A percentile compares a stretch with the other conserved stretches of the same genome.
Conservation (phyloP, 169 alveolate genomes). For the Eimeria brunetti region DNA sequence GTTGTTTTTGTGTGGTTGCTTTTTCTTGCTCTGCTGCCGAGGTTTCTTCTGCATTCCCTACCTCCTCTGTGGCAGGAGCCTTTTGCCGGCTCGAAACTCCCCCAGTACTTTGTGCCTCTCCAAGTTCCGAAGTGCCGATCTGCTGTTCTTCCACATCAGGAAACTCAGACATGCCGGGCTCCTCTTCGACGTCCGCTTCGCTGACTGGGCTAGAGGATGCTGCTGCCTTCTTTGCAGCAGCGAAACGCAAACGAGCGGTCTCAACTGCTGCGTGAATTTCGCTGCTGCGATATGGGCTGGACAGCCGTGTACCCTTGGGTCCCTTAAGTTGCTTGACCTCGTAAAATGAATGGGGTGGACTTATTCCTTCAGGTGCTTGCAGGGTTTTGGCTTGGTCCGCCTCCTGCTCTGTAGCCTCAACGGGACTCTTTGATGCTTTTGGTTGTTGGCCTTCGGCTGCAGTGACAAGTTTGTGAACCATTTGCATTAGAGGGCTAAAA, state of each 20-base stretch:
- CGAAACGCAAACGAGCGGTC: conserved; percentile 11
- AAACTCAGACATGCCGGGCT: not conserved
- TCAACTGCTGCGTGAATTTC: conserved; percentile 18
- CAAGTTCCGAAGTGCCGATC: not conserved
- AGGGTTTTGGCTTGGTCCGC: conserved; percentile 21
- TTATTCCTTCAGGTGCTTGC: conserved; percentile 1
- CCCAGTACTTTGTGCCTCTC: not conserved
- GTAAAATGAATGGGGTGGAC: not conserved
- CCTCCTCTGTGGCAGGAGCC: not conserved
- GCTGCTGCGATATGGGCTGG: not conserved
- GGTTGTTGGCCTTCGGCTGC: not conserved
- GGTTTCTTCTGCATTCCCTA: not conserved
- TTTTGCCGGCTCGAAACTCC: not conserved
- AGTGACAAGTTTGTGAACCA: not conserved
- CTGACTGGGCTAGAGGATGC: not conserved
- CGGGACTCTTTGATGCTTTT: not conserved
- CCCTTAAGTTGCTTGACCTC: not conserved
- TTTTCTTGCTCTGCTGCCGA: not conserved
- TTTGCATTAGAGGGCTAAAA: not conserved
- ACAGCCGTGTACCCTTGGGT: not conserved
- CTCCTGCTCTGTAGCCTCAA: conserved; percentile 34
- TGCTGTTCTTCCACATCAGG: not conserved
- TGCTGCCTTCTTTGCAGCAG: not conserved
- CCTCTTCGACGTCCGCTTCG: not conserved
- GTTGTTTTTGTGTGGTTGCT: not conserved